phyloP scores from a whole-genome alignment of 129 eudicot species.

The Flaveria linearis region DNA sequence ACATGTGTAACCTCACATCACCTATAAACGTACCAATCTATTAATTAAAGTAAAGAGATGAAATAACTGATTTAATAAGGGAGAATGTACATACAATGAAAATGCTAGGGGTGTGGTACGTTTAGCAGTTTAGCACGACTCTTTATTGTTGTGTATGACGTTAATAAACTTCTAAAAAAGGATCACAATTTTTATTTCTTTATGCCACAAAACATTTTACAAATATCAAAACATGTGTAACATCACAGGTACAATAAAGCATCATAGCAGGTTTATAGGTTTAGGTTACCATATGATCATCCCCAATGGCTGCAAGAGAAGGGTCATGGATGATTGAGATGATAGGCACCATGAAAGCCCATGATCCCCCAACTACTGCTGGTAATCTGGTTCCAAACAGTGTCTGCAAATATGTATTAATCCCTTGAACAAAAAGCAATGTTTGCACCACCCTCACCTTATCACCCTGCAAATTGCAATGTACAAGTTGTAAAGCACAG shows the following conservation, averaged over 20 bases:
- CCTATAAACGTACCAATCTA: no score
- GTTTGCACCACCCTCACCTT: conserved; percentile 97
- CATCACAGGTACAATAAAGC: background rate
- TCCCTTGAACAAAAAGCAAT: conserved; percentile 88
- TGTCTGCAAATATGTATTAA: conserved; percentile 86
- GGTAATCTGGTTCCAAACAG: conserved; percentile 95
- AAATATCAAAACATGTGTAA: background rate
- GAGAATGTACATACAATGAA: no score
- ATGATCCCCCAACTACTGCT: conserved; percentile 90
- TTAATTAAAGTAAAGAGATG: no score
- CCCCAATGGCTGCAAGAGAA: conserved; percentile 59
- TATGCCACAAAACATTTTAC: conserved; percentile 5
- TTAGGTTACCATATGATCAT: conserved; percentile 62
- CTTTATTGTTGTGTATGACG: background rate
- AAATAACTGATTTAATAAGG: no score
- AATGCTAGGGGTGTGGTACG: no score
- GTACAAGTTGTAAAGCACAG: conserved; percentile 24
- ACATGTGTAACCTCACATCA: background rate
- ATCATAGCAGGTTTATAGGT: conserved; percentile 20
- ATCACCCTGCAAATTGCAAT: conserved; percentile 59
- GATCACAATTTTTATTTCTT: background rate
- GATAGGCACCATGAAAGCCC: conserved; percentile 96
- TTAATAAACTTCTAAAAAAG: background rate
- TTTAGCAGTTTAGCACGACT: no score
- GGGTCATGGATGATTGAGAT: conserved; percentile 92